A percentile compares a stretch with the other conserved stretches of the same genome.
Conservation (phyloP, 495 filamentous ascomycete species). For the Monascus purpureus region DNA sequence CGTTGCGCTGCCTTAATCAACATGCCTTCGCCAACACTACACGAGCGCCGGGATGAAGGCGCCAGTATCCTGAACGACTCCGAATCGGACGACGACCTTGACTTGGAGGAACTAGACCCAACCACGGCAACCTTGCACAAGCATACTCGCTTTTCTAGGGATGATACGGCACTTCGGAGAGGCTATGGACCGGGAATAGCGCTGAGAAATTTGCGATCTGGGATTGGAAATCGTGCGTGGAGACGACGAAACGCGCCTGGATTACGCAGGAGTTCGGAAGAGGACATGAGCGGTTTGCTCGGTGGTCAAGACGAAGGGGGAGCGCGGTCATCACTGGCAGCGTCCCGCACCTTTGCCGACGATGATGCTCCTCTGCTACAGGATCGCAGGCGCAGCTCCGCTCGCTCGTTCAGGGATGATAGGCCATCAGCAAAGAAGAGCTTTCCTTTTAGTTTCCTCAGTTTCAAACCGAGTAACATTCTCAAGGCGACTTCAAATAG, state of each 20-base stretch:
- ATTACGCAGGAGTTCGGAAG: conserved; percentile 25
- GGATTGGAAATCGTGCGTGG: conserved; percentile 49
- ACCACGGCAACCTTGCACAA: conserved; percentile 24
- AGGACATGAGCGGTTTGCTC: conserved; percentile 43
- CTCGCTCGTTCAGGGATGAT: conserved; percentile 15
- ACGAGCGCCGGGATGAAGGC: conserved; percentile 20
- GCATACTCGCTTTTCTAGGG: conserved; percentile 22
- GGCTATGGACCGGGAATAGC: conserved; percentile 48
- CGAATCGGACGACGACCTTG: conserved; percentile 43
- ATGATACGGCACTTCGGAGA: conserved; percentile 25
- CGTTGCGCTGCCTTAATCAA: conserved; percentile 1
- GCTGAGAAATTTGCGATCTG: conserved; percentile 55
- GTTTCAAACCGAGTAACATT: conserved; percentile 12
- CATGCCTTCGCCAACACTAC: conserved; percentile 29
- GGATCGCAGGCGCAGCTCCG: conserved; percentile 16
- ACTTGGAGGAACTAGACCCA: conserved; percentile 61
- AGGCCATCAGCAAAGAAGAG: conserved; percentile 12
- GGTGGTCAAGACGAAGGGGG: conserved; percentile 33
- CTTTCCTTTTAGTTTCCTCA: conserved; percentile 16
- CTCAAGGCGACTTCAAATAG: conserved; percentile 9
- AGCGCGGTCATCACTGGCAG: conserved; percentile 29
- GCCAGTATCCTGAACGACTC: conserved; percentile 19
- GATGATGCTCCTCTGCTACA: conserved; percentile 56
- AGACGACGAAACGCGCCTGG: conserved; percentile 28
- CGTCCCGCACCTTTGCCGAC: conserved; percentile 35